Percentiles rank a stretch among this genome's conserved stretches.
Evolutionary conservation across 2,329 filamentous ascomycete species (phyloP).

Genomic region (Colletotrichum tabaci): DNA sequence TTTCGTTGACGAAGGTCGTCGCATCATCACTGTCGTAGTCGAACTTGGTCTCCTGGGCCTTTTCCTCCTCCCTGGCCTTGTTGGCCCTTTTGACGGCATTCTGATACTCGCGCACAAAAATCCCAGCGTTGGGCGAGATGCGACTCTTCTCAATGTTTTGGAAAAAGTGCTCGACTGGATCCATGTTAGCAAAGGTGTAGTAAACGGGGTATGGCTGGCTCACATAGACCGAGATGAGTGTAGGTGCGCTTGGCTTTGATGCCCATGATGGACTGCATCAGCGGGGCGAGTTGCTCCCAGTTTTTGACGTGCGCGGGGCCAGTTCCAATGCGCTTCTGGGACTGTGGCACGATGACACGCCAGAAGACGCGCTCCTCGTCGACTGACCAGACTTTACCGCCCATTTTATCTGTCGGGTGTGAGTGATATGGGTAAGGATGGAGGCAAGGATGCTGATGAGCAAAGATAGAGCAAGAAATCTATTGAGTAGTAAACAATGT

Average conservation of each 20-base stretch:
- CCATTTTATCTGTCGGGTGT: conserved; percentile 56
- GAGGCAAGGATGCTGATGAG: neutral
- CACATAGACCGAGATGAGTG: conserved; percentile 58
- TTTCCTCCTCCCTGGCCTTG: conserved; percentile 5
- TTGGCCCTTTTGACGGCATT: conserved; percentile 24
- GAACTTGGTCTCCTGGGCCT: neutral
- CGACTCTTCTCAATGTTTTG: conserved; percentile 58
- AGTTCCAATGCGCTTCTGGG: conserved; percentile 51
- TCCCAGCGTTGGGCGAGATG: conserved; percentile 54
- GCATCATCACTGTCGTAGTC: neutral
- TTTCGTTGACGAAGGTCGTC: neutral
- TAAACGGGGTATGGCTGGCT: conserved; percentile 43
- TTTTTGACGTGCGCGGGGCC: conserved; percentile 45
- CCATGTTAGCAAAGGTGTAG: neutral
- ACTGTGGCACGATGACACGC: conserved; percentile 56
- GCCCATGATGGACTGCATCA: conserved; percentile 58
- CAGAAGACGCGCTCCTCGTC: conserved; percentile 67
- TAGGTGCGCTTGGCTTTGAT: conserved; percentile 55
- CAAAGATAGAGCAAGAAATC: neutral
- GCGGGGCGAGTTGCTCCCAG: conserved; percentile 56
- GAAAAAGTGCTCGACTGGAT: conserved; percentile 61
- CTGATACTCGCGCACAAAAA: conserved; percentile 54
- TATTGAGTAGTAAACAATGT: neutral
- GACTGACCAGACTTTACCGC: conserved; percentile 64
- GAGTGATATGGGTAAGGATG: neutral